Conservation (phyloP, 768 basidiomycete species). For the Asterophora parasitica region DNA sequence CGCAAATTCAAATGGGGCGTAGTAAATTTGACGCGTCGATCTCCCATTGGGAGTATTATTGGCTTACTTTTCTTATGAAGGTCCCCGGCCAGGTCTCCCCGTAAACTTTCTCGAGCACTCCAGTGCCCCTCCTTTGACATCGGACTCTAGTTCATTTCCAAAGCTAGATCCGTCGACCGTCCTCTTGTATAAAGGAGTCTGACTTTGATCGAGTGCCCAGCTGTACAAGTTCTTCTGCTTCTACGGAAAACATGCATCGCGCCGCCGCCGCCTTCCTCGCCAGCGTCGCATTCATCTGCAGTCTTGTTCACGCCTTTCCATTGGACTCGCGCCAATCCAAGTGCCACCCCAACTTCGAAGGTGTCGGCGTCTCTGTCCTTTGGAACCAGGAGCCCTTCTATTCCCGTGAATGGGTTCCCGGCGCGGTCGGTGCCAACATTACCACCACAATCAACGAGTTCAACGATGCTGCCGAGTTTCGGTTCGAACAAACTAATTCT, state of each 20-base stretch:
- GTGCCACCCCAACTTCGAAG: constrained; percentile 11
- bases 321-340: constrained; percentile 6
- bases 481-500: constrained; percentile 7
- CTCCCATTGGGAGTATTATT: too few relatives aligned
- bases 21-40: too few relatives aligned
- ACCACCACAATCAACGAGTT: constrained; percentile 5
- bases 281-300: neutral
- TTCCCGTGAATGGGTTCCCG: constrained; percentile 8
- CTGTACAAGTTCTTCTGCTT: neutral
- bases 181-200: too few relatives aligned
- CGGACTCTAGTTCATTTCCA: too few relatives aligned
- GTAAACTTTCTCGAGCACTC: too few relatives aligned
- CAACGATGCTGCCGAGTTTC: constrained; percentile 1
- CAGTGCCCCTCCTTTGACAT: too few relatives aligned
- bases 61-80: too few relatives aligned
- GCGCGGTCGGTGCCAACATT: constrained; percentile 5
- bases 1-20: too few relatives aligned
- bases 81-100: too few relatives aligned
- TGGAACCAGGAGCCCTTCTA: constrained; percentile 8
- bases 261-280: neutral
- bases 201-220: neutral
- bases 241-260: neutral
- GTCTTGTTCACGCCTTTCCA: constrained; percentile 3
- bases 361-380: constrained; percentile 9
- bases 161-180: too few relatives aligned